These are phyloP conservation scores for Nemania abortiva DNA, from an alignment of 2,329 filamentous ascomycete genomes.

Conservation along the genomic window DNA sequence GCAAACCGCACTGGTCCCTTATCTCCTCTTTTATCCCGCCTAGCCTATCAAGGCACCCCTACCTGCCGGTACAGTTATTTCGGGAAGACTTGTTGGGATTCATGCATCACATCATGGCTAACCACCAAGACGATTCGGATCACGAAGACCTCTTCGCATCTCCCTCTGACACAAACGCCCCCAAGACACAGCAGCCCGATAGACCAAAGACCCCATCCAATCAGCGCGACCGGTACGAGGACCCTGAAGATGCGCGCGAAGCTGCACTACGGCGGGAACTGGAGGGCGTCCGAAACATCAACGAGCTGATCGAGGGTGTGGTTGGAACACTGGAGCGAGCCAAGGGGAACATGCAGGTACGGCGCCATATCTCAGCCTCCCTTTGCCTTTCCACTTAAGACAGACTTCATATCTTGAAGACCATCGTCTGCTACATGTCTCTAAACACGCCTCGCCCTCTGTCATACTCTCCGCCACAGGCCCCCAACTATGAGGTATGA, in stretches of 20 bases:
- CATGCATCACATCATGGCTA: conserved; percentile 55
- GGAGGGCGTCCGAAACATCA: conserved; percentile 85
- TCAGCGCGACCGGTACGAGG: conserved; percentile 56
- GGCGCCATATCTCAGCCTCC: conserved; percentile 39
- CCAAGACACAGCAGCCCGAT: conserved; percentile 52
- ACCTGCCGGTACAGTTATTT: conserved; percentile 1
- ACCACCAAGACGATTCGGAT: conserved; percentile 60
- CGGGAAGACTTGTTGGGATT: conserved; percentile 8
- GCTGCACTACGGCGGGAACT: conserved; percentile 81
- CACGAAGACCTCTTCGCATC: conserved; percentile 63
- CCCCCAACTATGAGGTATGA: conserved; percentile 14
- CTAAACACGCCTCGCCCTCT: neutral
- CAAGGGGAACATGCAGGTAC: conserved; percentile 81
- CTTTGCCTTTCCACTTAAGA: neutral
- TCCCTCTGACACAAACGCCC: conserved; percentile 52
- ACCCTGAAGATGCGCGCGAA: conserved; percentile 75
- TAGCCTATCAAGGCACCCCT: conserved; percentile 17
- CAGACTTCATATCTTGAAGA: neutral
- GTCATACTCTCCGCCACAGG: neutral
- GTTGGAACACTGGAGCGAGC: conserved; percentile 78
- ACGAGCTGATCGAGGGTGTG: conserved; percentile 85
- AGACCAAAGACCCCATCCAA: conserved; percentile 63
- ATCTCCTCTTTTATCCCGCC: no score
- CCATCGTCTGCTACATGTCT: neutral
- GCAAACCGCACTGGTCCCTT: no score